phyloP scores from a whole-genome alignment of 805 yeast genomes.

The Schizosaccharomyces lindneri region DNA sequence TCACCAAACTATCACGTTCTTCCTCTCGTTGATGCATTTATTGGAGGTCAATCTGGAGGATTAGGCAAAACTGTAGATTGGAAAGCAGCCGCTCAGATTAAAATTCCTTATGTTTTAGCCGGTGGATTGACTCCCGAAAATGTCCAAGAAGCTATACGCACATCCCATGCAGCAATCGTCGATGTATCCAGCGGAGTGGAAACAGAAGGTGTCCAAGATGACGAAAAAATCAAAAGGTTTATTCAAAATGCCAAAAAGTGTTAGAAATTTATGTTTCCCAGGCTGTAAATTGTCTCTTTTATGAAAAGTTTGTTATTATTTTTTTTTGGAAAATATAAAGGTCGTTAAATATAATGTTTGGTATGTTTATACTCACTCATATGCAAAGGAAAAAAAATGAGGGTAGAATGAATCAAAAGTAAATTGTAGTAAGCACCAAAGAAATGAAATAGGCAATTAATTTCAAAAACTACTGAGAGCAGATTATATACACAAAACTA shows the following conservation, averaged over 20 bases:
- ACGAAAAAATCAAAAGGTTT: conserved; percentile 33
- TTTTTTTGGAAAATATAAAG: too few species aligned
- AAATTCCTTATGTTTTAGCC: conserved; percentile 37
- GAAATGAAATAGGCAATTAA: too few species aligned
- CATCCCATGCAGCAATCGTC: conserved; percentile 52
- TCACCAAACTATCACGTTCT: conserved; percentile 22
- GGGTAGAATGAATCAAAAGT: too few species aligned
- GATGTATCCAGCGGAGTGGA: conserved; percentile 96
- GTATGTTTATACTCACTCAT: too few species aligned
- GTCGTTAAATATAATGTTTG: too few species aligned
- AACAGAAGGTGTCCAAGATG: conserved; percentile 48
- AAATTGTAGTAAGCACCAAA: too few species aligned
- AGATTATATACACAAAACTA: too few species aligned
- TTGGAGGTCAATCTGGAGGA: conserved; percentile 37
- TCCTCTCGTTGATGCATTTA: conserved; percentile 58
- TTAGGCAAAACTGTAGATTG: conserved; percentile 68
- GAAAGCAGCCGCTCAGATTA: conserved; percentile 17
- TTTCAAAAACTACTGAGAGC: too few species aligned
- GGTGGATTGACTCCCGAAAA: conserved; percentile 74
- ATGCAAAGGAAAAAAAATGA: too few species aligned
- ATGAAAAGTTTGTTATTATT: too few species aligned
- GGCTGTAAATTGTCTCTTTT: too few species aligned
- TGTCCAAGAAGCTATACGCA: conserved; percentile 26
- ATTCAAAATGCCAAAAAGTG: conserved; percentile 19
- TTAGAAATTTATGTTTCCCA: too few species aligned